Percentiles rank a stretch among this genome's conserved stretches.
These are phyloP conservation scores for Colletotrichum sp. DNA, from an alignment of 2,329 filamentous ascomycete species.

Conservation along the genomic window DNA sequence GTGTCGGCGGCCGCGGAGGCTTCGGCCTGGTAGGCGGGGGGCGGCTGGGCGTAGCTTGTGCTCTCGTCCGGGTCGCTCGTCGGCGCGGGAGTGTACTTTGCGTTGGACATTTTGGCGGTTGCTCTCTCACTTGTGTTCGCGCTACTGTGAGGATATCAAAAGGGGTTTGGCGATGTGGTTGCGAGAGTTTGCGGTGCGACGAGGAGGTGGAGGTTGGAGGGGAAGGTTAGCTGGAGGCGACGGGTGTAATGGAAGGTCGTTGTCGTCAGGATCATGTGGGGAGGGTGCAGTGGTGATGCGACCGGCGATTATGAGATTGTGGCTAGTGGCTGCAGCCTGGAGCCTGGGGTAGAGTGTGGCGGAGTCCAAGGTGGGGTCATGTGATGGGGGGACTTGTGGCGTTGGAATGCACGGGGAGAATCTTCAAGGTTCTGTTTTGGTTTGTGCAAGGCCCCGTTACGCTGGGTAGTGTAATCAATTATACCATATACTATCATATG, in stretches of 20 bases:
- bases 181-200: neutral
- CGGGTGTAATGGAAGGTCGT: neutral
- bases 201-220: neutral
- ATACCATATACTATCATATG: accelerated
- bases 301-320: neutral
- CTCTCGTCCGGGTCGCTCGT: slow-evolving; percentile 87
- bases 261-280: slow-evolving; percentile 21
- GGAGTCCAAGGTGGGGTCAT: neutral
- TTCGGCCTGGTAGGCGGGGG: slow-evolving; percentile 75
- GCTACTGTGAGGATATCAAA: neutral
- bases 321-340: neutral
- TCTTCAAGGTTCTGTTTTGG: neutral
- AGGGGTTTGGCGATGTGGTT: neutral
- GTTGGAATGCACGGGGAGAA: neutral
- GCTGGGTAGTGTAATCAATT: too few relatives aligned
- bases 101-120: slow-evolving; percentile 65
- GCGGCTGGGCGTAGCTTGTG: slow-evolving; percentile 72
- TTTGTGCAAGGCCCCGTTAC: neutral
- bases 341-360: slow-evolving; percentile 15
- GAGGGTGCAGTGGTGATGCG: slow-evolving; percentile 6
- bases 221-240: neutral
- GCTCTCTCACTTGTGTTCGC: neutral
- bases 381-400: neutral
- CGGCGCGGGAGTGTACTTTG: slow-evolving; percentile 84
- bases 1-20: slow-evolving; percentile 55